Conservation (phyloP, 306 rosid genomes). For the Malus asiatica region DNA sequence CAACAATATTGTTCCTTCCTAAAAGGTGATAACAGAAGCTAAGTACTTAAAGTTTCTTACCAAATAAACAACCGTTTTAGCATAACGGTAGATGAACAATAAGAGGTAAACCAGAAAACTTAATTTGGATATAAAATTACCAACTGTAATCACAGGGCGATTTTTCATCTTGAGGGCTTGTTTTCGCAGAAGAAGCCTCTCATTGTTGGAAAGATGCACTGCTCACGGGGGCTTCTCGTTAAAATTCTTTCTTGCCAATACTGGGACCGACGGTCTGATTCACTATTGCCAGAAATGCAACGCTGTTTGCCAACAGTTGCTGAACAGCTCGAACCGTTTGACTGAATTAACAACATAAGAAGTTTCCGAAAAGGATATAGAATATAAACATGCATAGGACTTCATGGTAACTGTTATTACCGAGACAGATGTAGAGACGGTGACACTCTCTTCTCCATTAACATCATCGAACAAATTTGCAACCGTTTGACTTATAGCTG, state of each 20-base stretch:
- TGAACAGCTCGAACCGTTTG: conserved; percentile 23
- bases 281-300: conserved; percentile 21
- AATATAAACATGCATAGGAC: conserved; percentile 5
- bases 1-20: background rate
- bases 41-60: background rate
- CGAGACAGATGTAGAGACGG: conserved; percentile 16
- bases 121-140: no score
- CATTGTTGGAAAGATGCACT: conserved; percentile 59
- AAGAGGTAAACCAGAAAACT: no score
- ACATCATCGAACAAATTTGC: conserved; percentile 19
- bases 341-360: conserved; percentile 33
- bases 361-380: background rate
- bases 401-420: conserved; percentile 15
- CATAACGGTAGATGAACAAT: no score
- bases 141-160: conserved; percentile 46
- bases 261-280: conserved; percentile 23
- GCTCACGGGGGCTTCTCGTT: conserved; percentile 30
- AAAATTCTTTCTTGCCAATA: conserved; percentile 19
- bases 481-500: conserved; percentile 23
- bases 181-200: conserved; percentile 75
- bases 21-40: background rate
- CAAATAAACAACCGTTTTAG: background rate
- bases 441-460: conserved; percentile 22
- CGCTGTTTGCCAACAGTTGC: conserved; percentile 21
- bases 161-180: conserved; percentile 60